Evolutionary conservation across 2,329 filamentous ascomycete genomes (phyloP).

Genomic region (Colletotrichum spaethianum): DNA sequence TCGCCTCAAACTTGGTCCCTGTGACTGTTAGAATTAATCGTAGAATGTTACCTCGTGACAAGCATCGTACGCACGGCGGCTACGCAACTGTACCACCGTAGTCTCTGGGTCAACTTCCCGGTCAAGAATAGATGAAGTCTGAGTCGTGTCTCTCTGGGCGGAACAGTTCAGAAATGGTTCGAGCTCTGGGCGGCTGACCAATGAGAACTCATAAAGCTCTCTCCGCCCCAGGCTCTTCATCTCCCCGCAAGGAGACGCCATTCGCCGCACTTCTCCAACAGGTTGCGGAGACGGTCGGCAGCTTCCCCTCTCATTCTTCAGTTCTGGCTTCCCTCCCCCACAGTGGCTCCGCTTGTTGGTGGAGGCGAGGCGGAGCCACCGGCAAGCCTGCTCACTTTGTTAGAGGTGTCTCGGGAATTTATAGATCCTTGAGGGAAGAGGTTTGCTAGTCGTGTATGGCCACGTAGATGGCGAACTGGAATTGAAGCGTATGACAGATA

Average conservation of each 20-base stretch:
- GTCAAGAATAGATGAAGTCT: neutral
- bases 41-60: neutral
- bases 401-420: neutral
- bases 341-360: neutral
- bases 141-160: slow-evolving; percentile 15
- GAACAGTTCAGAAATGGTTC: neutral
- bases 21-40: neutral
- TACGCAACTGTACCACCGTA: neutral
- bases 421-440: neutral
- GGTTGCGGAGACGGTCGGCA: neutral
- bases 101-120: slow-evolving; percentile 6
- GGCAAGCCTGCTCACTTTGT: neutral
- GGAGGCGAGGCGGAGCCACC: neutral
- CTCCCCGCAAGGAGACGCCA: neutral
- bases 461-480: neutral
- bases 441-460: no score
- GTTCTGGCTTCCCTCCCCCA: no score
- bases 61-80: neutral
- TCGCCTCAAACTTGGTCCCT: neutral
- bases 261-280: slow-evolving; percentile 4
- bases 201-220: neutral
- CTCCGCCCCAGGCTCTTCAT: neutral
- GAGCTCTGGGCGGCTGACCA: neutral
- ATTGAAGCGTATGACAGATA: no score
- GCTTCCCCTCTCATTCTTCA: neutral